Percentiles rank a stretch among this genome's conserved stretches.
Evolutionary conservation across 768 basidiomycete genomes (phyloP).

Genomic region (Russula ochroleuca): DNA sequence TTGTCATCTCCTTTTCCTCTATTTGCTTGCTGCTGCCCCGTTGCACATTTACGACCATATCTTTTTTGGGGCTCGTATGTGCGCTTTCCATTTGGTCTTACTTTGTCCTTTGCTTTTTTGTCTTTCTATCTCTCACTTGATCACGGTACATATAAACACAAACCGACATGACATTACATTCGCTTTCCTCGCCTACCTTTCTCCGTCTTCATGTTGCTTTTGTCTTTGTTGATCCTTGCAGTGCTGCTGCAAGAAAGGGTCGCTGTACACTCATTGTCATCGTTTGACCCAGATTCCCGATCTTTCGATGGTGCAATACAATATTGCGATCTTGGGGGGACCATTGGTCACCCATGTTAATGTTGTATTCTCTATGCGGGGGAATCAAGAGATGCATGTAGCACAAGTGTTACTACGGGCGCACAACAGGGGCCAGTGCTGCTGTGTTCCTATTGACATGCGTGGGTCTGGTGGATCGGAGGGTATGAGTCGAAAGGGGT

Average conservation of each 20-base stretch:
- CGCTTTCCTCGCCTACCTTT: conserved; percentile 22
- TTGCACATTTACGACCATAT: conserved; percentile 21
- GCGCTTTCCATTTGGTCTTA: conserved; percentile 11
- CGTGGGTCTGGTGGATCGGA: too few relatives aligned
- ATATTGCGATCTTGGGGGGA: conserved; percentile 16
- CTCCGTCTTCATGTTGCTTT: conserved; percentile 29
- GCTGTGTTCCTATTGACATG: not conserved
- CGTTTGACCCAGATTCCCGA: conserved; percentile 1
- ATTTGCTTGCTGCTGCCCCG: not conserved
- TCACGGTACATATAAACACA: conserved; percentile 24
- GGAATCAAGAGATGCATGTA: not conserved
- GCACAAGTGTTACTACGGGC: not conserved
- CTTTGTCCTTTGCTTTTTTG: not conserved
- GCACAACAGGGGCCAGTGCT: not conserved
- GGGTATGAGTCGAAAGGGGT: not conserved
- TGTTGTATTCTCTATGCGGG: conserved; percentile 15
- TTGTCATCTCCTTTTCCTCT: not conserved
- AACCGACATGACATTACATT: conserved; percentile 30
- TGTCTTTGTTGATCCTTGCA: conserved; percentile 24
- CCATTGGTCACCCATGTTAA: conserved; percentile 20
- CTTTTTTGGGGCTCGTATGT: conserved; percentile 15
- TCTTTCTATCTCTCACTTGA: conserved; percentile 5
- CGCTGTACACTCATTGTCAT: conserved; percentile 19
- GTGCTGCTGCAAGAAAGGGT: conserved; percentile 13
- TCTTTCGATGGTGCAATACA: conserved; percentile 19